Conservation (phyloP, 2,329 filamentous ascomycete genomes). For the Colletotrichum trifolii region DNA sequence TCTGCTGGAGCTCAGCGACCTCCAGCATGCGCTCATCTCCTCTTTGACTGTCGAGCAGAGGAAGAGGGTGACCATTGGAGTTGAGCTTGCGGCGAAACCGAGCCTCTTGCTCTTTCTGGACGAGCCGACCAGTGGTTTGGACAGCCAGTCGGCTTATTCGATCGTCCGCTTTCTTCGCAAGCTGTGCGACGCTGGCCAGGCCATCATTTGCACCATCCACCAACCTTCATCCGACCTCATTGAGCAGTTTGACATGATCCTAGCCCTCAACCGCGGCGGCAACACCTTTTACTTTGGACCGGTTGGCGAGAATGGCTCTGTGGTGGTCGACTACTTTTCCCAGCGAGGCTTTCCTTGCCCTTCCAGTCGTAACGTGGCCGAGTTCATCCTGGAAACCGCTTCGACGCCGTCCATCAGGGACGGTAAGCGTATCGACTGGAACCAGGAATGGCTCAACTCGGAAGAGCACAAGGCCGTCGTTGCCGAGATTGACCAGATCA, state of each 20-base stretch:
- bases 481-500: constrained; percentile 73
- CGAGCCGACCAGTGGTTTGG: constrained; percentile 67
- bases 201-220: constrained; percentile 73
- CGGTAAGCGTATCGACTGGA: constrained; percentile 71
- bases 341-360: constrained; percentile 74
- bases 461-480: constrained; percentile 68
- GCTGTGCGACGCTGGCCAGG: constrained; percentile 70
- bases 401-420: constrained; percentile 49
- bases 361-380: constrained; percentile 61
- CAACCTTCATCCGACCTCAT: constrained; percentile 70
- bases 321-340: constrained; percentile 67
- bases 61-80: constrained; percentile 76
- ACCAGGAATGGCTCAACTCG: constrained; percentile 78
- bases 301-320: constrained; percentile 73
- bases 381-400: constrained; percentile 60
- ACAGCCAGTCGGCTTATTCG: constrained; percentile 49
- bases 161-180: constrained; percentile 56
- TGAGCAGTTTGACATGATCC: constrained; percentile 78
- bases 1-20: constrained; percentile 71
- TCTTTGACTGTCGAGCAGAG: constrained; percentile 59
- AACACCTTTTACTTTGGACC: constrained; percentile 81
- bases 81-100: constrained; percentile 76
- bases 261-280: constrained; percentile 75
- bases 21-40: constrained; percentile 73
- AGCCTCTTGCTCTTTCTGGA: constrained; percentile 75